Conservation (phyloP, 2,329 filamentous ascomycete genomes). For the Aspergillus felis region DNA sequence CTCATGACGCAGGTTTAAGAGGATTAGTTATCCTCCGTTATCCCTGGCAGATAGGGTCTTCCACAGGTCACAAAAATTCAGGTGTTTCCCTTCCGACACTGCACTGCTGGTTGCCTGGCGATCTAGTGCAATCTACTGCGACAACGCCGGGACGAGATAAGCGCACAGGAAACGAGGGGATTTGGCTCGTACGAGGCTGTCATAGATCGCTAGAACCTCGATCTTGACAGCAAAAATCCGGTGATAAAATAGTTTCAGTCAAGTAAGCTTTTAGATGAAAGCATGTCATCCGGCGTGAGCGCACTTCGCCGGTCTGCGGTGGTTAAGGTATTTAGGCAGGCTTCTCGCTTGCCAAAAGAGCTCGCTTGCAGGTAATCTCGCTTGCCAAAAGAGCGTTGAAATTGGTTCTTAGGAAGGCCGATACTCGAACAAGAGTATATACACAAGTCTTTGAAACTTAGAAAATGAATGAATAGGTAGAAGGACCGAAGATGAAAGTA, state of each 20-base stretch:
- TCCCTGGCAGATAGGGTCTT: neutral
- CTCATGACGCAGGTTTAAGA: conserved; percentile 25
- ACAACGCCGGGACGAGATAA: neutral
- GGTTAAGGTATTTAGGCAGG: neutral
- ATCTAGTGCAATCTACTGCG: neutral
- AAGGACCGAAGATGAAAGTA: neutral
- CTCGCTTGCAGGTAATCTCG: neutral
- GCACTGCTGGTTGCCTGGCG: neutral
- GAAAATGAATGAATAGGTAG: neutral
- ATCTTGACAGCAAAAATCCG: neutral
- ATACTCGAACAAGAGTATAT: neutral
- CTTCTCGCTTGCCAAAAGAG: neutral
- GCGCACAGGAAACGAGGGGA: neutral
- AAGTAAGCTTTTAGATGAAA: neutral
- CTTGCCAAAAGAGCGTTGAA: neutral
- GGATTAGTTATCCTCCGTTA: neutral
- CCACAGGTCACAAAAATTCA: neutral
- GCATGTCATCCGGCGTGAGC: neutral
- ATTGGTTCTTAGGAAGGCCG: neutral
- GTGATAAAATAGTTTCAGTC: neutral
- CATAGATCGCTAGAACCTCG: neutral
- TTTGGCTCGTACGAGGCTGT: neutral
- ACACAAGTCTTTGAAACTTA: neutral
- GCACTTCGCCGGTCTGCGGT: neutral
- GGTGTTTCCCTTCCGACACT: neutral